Conservation (phyloP, 257 asterid species). For the Cruciata laevipes region DNA sequence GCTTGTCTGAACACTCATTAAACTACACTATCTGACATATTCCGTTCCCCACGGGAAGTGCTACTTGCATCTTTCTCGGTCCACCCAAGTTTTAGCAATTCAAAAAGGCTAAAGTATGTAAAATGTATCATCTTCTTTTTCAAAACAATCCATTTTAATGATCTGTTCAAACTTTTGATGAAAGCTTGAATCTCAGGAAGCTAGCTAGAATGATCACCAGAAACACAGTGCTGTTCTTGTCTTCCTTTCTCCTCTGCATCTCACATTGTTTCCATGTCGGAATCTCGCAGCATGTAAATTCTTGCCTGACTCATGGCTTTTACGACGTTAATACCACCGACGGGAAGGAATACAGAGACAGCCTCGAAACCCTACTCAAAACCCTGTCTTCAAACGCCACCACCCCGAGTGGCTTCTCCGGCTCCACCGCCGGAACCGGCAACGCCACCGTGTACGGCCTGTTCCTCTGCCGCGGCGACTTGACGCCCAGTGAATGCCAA, state of each 20-base stretch:
- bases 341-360: conserved; percentile 7
- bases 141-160: too few relatives aligned
- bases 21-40: too few relatives aligned
- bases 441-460: conserved; percentile 6
- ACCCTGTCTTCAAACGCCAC: conserved; percentile 13
- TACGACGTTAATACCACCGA: background rate
- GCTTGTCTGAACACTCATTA: too few relatives aligned
- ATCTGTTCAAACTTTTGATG: too few relatives aligned
- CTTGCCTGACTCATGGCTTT: too few relatives aligned
- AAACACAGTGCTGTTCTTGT: background rate
- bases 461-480: conserved; percentile 23
- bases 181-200: too few relatives aligned
- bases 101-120: too few relatives aligned
- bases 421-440: conserved; percentile 12
- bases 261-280: background rate
- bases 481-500: background rate
- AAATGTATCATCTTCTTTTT: too few relatives aligned
- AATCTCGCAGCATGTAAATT: too few relatives aligned
- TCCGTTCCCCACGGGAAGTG: too few relatives aligned
- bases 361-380: conserved; percentile 9
- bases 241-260: background rate
- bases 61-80: too few relatives aligned
- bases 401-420: conserved; percentile 9
- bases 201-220: background rate
- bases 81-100: too few relatives aligned